Evolutionary conservation across 2,329 filamentous ascomycete genomes (phyloP).

Genomic region (Lecanosticta acicola): DNA sequence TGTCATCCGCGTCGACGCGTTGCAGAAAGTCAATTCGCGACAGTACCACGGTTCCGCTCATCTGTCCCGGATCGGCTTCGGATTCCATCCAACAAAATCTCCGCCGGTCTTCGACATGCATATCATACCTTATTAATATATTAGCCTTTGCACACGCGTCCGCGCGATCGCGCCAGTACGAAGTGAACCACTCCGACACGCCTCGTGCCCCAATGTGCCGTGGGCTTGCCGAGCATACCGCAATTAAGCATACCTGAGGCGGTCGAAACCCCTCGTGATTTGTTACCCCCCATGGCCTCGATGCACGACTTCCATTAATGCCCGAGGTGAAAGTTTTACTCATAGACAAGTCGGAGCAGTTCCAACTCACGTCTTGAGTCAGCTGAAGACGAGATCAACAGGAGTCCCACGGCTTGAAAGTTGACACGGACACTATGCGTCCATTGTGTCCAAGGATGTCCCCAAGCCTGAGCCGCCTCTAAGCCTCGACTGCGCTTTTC

Average conservation of each 20-base stretch:
- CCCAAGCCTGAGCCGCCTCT: no score
- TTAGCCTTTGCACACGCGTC: not conserved
- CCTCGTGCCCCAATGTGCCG: not conserved
- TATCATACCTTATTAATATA: no score
- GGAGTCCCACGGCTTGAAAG: not conserved
- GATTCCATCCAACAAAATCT: not conserved
- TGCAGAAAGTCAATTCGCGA: no score
- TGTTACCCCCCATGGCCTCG: not conserved
- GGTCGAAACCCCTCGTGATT: not conserved
- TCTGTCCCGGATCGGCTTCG: not conserved
- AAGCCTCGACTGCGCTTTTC: no score
- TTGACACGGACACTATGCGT: no score
- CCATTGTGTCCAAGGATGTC: not conserved
- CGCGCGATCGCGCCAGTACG: not conserved
- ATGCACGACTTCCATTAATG: not conserved
- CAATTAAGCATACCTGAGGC: not conserved
- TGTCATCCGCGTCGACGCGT: no score
- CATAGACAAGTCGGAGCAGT: not conserved
- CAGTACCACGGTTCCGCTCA: not conserved
- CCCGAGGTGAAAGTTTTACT: not conserved
- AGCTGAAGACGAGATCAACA: not conserved
- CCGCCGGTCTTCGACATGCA: not conserved
- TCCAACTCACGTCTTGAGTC: not conserved
- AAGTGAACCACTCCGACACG: not conserved
- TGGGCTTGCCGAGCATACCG: not conserved